Base-by-base conservation (phyloP, 768 basidiomycete genomes). In the Coprinopsis sp. region DNA sequence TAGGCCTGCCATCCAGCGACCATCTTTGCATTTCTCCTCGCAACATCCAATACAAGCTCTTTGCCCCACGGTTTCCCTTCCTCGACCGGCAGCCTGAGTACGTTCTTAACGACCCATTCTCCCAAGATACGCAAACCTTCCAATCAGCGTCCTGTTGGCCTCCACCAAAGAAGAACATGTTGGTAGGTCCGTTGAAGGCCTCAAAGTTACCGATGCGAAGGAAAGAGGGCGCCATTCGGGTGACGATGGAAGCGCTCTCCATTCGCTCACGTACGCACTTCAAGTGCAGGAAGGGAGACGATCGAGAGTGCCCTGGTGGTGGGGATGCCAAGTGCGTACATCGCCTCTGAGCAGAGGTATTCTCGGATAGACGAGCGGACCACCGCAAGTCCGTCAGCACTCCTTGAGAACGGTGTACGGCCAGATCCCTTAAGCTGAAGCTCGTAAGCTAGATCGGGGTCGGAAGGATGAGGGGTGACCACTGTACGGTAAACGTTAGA, bases 371-470 rank as follows among this genome's bases (percentile, higher is more conserved):
- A 94, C 33, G 91, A 93, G 22, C 96, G 83, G n/a, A 93, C 66
- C 2, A 97, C 95, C 1, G 96, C 96, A 14, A 99, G 74, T 0
- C 96, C 96, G 62, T 98, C 96, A 3, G 96, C 95, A 42, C 74
- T 77, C 21, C 96, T 78, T 0, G 91, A 89, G 67, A 94, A 98
- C 0, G 96, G 94, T 1, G 95, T 98, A 10, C 96, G 75, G 0
- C 96, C 96, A 0, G 85, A 80, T 1, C 96, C 96, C 62, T 98
- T 99, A 54, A 99, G 78, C 63, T 98, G 96, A 7, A 99, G 72
- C 58, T 99, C 96, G 56, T 84, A 87, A 0, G 69, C 67, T 4
- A 72, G 57, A 14, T 77, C 68, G 2, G 77, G 73, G 36, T 80
- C 70, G 6, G 67, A 60, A 0, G 83, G 82, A 49, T 88, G 82